Base-by-base conservation (phyloP, 306 rosid species). In the Luffa acutangula region DNA sequence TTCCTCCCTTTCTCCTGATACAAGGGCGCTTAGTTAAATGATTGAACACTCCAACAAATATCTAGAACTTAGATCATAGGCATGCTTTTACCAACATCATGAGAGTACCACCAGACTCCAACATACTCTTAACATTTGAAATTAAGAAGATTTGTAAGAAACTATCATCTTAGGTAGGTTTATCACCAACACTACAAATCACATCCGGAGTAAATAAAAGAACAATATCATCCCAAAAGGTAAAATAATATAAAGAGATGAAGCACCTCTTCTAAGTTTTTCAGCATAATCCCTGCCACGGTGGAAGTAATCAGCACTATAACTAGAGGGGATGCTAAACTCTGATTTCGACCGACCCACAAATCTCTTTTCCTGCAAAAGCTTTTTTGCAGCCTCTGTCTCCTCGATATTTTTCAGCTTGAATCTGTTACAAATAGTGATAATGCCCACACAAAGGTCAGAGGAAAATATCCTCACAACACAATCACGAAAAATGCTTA, bases 231-330 rank as follows among this genome's bases (percentile, higher is more conserved):
- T 41, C 36, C 5, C 37, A 20, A 80, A 53, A 37, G 34, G 39
- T 31, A 71, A 62, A 39, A 74, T 36, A 67, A 43, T 63, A 82
- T 73, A 14, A 63, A 31, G 84, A 31, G 74, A 67, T 79, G 84
- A 60, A 66, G 36, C 59, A 92, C 98, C 98, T 91, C 93, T 88
- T 88, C 99, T 83, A 80, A 95, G 97, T 82, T 90, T 95, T 84
- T 95, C 99, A 78, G 99, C 97, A 88, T 95, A 95, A 87, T 95
- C 99, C 88, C 89, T 89, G 86, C 97, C 99, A 48, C 99, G 99
- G 83, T 95, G 99, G 85, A 95, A 95, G 88, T 93, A 95, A 83
- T 91, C 99, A 33, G 97, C 99, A 67, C 97, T 95, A 71, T 90
- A 95, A 84, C 99, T 95, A 13, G 97, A 81, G 21, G 99, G 99